Base-by-base conservation (phyloP, 768 basidiomycete genomes). In the Mycena albidolilacea region DNA sequence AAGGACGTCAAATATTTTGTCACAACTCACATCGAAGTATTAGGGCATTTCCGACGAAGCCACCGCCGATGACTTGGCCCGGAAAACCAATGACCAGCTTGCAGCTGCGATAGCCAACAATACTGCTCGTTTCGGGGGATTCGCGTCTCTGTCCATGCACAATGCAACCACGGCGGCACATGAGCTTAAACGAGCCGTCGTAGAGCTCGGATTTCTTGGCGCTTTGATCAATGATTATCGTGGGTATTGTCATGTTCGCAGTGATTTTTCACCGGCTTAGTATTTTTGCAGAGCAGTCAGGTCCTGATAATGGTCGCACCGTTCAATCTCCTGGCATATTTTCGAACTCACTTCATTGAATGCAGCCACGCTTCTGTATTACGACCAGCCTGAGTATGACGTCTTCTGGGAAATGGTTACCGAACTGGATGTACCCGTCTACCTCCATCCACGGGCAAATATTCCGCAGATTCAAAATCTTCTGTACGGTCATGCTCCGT, bases 131-230 rank as follows among this genome's bases (percentile, higher is more conserved):
- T 86, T 87, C 58, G 85, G 85, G 9, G 85, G 77, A 7, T 86
- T 86, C 71, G 86, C 85, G 9, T 76, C 85, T 5, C 67, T 87
- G 9, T 78, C 85, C 4, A 87, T 87, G 86, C 85, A 86, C 58
- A 84, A 87, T 64, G 84, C 85, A n/a, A 82, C 83, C 1, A 77
- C 76, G 30, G 86, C 85, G 3, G 83, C 81, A 7, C 77, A 80
- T 23, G 85, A 87, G 59, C 77, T 87, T n/a, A 81, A 81, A 8
- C 83, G 85, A 39, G 66, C 85, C 0, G 83, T 86, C 6, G 74
- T 78, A 10, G 81, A 86, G 52, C 81, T 86, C 1, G 86, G 86
- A 19, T 83, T 86, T 39, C 71, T 85, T 19, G 85, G 85, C 9
- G 85, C 82, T 12, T 68, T 87, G 69, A 37, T 86, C 19, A 87